Conservation (phyloP, 768 basidiomycete genomes). For the Termitomyces sp. region DNA sequence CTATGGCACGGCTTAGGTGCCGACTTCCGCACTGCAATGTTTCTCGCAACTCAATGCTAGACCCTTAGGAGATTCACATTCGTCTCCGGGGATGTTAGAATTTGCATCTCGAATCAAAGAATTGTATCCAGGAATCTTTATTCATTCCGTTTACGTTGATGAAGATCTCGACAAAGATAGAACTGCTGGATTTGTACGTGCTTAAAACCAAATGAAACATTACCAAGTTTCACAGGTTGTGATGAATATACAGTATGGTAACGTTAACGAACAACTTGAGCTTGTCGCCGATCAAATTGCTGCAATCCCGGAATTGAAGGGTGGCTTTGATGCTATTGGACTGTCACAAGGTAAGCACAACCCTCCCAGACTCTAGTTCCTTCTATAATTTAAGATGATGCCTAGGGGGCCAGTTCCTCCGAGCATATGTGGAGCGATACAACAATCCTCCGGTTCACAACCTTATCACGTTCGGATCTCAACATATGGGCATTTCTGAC, state of each 20-base stretch:
- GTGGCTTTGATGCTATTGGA: constrained; percentile 82
- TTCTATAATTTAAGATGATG: background rate
- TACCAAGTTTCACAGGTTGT: background rate
- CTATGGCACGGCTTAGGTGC: constrained; percentile 70
- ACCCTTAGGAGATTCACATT: constrained; percentile 63
- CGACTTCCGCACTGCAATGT: background rate
- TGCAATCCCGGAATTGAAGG: constrained; percentile 53
- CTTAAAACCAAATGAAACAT: background rate
- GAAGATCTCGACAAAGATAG: constrained; percentile 57
- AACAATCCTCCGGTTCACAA: constrained; percentile 73
- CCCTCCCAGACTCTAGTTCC: background rate
- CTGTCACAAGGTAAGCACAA: constrained; percentile 68
- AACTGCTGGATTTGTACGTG: constrained; percentile 67
- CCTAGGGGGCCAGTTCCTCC: constrained; percentile 76
- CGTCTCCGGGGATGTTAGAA: constrained; percentile 66
- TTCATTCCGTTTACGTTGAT: constrained; percentile 69
- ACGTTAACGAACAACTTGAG: constrained; percentile 65
- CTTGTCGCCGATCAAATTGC: constrained; percentile 60
- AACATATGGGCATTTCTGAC: constrained; percentile 83
- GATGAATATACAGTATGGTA: constrained; percentile 56
- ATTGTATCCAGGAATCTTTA: constrained; percentile 68
- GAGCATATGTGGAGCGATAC: constrained; percentile 76
- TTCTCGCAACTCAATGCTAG: background rate
- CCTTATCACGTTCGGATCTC: constrained; percentile 82
- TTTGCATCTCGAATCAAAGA: constrained; percentile 54